Base-by-base conservation (phyloP, 345 rosid species). In the Erucastrum elatum region DNA sequence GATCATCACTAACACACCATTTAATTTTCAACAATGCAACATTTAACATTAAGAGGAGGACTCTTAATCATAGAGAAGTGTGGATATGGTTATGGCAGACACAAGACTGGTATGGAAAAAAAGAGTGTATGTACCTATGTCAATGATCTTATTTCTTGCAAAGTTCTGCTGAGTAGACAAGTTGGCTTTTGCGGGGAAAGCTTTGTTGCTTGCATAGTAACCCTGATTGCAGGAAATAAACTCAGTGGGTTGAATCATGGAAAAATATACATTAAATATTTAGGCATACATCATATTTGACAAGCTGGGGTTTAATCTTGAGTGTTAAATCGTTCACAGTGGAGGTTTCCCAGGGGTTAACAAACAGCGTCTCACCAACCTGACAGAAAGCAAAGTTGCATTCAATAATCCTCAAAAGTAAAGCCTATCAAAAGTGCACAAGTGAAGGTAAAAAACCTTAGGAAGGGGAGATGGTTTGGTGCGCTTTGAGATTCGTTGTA, bases 301-400 rank as follows among this genome's bases (percentile, higher is more conserved):
- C 49, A 31, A 95, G 84, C 64, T 64, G 81, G 75, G 87, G 81
- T 77, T 77, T 77, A 31, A 89, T 88, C 87, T 85, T 93, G 77
- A 85, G 77, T 74, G 82, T 63, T 39, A 91, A 78, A 33, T 80
- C 80, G 27, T 88, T 79, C 30, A 75, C 63, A 41, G 88, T 90
- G 83, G 91, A 80, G 44, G 76, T 17, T 15, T 85, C 84, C 99
- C 99, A 95, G 13, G 99, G 98, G 82, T 89, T 85, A 56, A 89
- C 68, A 72, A 17, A 71, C 30, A 65, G 58, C n/a, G 71, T 76
- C 30, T 64, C 86, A 67, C 77, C 87, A 63, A 81, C 67, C 97
- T 95, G 87, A 86, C 53, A 63, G 17, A 8, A 68, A 77, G 64
- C 30, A 66, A 17, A 27, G 51, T 4, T 46, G 21, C 5, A 17